Evolutionary conservation across 495 filamentous ascomycete species (phyloP).

Genomic region (Penicillium soppii): DNA sequence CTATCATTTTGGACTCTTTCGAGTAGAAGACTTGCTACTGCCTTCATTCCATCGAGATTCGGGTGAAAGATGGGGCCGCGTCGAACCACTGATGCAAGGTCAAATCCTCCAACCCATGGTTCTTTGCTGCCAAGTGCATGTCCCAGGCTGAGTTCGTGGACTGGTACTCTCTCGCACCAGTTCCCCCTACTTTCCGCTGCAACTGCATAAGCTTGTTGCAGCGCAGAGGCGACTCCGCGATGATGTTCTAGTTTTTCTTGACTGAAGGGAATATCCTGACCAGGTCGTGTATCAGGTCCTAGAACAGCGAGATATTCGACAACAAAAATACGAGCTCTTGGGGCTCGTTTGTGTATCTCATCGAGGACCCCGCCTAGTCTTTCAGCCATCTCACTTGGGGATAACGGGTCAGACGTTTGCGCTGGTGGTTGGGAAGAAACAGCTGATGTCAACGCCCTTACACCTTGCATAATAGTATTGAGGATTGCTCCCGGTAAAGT

Average conservation of each 20-base stretch:
- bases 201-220: conserved; percentile 29
- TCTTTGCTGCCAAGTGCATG: conserved; percentile 35
- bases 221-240: conserved; percentile 21
- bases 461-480: too few species aligned
- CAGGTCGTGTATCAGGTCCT: conserved; percentile 31
- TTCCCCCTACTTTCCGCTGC: conserved; percentile 22
- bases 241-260: conserved; percentile 35
- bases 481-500: too few species aligned
- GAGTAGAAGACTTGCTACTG: conserved; percentile 27
- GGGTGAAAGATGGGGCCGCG: conserved; percentile 32
- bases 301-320: conserved; percentile 47
- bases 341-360: conserved; percentile 35
- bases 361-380: conserved; percentile 37
- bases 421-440: too few species aligned
- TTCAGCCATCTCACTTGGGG: conserved; percentile 22
- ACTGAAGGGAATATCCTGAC: conserved; percentile 31
- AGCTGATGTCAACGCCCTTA: too few species aligned
- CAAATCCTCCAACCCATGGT: conserved; percentile 40
- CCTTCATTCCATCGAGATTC: conserved; percentile 32
- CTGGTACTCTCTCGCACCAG: conserved; percentile 31
- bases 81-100: too few species aligned
- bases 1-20: too few species aligned
- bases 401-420: too few species aligned
- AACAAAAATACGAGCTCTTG: conserved; percentile 33
- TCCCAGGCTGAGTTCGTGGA: conserved; percentile 23